Base-by-base conservation (phyloP, 2,329 filamentous ascomycete genomes). In the Ciborinia camelliae region DNA sequence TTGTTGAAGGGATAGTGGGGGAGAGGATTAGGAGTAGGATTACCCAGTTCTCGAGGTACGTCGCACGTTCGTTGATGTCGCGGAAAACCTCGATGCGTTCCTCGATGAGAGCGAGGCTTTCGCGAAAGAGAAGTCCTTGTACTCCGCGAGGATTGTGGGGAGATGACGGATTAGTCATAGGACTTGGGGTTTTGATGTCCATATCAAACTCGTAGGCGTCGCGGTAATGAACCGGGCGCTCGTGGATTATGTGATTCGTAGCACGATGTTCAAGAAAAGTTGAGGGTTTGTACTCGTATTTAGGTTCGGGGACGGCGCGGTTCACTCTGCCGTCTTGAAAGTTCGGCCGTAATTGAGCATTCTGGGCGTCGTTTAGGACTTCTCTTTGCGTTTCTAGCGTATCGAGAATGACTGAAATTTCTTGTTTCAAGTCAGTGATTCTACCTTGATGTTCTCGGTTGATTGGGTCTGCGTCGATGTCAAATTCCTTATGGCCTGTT, bases 401-500 rank as follows among this genome's bases (percentile, higher is more conserved):
- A 37, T 70, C 68, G 1, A 48, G 57, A 30, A 71, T 68, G 18
- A 70, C 65, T 18, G 66, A 66, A 35, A 71, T 70, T 45, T 71
- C 70, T 60, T 71, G 70, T 37, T 70, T 68, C 15, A 71, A 50
- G 18, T 53, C 67, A 18, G 65, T 64, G 32, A 71, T 66, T 58
- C 62, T 58, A 39, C 69, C 67, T 65, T 71, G 70, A 47, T 71
- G 70, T 23, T 62, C 65, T 32, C 69, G 63, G 41, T 69, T 67
- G 10, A 71, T 52, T 35, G 70, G 69, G 30, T 68, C 66, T 30
- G 64, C 61, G 41, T 69, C 66, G 23, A 71, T 68, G 8, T 65
- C 65, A 39, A 58, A 64, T 69, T 71, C 66, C 68, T 70, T 10
- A 39, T 58, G 14, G 28, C n/a, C 12, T 26, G 55, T 59, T 47